phyloP scores from a whole-genome alignment of 2,329 filamentous ascomycete genomes.

The Ceratocystiopsis sp. region DNA sequence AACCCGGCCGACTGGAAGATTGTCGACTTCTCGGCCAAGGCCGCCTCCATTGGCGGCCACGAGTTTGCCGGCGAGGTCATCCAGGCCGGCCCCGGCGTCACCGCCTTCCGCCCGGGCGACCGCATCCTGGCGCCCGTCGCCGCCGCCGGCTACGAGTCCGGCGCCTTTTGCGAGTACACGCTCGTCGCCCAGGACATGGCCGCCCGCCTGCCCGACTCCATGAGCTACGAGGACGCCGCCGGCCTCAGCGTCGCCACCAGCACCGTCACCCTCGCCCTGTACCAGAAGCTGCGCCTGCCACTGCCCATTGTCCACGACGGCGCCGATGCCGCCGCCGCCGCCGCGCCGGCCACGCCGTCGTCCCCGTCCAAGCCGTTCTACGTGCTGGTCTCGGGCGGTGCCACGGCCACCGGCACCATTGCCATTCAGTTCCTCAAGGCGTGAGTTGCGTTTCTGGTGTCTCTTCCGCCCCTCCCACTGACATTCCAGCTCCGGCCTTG shows the following conservation, averaged over 20 bases:
- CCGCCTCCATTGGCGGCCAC: conserved; percentile 12
- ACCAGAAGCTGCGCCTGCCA: conserved; percentile 4
- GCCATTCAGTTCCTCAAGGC: conserved; percentile 21
- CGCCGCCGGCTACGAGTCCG: conserved; percentile 1
- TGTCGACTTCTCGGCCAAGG: conserved; percentile 10
- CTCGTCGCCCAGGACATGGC: conserved; percentile 5
- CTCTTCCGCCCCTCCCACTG: background rate
- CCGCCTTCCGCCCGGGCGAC: conserved; percentile 5
- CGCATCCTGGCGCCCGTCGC: conserved; percentile 8
- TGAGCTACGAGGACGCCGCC: conserved; percentile 7
- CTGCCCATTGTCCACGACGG: background rate
- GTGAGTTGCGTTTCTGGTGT: conserved; percentile 7
- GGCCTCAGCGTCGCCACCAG: conserved; percentile 7
- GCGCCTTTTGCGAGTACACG: conserved; percentile 13
- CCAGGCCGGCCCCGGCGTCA: conserved; percentile 9
- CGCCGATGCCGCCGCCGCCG: background rate
- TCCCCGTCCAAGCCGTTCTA: background rate
- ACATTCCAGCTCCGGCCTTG: conserved; percentile 2
- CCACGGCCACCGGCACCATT: conserved; percentile 19
- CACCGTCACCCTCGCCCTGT: conserved; percentile 7
- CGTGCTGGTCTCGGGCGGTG: conserved; percentile 23
- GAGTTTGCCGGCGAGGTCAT: conserved; percentile 16
- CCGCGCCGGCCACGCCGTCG: background rate
- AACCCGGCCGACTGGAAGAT: conserved; percentile 18
- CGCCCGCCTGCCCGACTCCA: conserved; percentile 2